These are phyloP conservation scores for Candolleomyces efflorescens DNA, from an alignment of 768 basidiomycete genomes.

Conservation along the genomic window DNA sequence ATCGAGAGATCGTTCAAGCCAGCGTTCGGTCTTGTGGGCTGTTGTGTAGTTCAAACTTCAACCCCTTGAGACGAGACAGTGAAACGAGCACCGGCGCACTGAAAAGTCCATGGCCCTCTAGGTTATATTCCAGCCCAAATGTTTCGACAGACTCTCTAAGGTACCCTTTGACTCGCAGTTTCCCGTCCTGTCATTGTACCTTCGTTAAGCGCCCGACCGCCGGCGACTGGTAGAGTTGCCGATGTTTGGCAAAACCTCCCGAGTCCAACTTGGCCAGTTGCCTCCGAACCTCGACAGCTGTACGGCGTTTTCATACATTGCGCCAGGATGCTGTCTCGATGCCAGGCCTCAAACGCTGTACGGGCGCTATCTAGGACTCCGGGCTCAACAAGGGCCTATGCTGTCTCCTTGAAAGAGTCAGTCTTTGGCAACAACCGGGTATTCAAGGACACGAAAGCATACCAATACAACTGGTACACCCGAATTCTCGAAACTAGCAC, in stretches of 20 bases:
- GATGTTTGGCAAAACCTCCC: slow-evolving; percentile 7
- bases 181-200: too few species aligned
- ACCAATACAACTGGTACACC: slow-evolving; percentile 77
- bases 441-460: slow-evolving; percentile 76
- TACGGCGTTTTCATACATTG: background rate
- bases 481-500: slow-evolving; percentile 58
- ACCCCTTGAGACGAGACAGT: too few species aligned
- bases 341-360: background rate
- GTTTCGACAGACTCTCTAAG: too few species aligned
- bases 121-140: too few species aligned
- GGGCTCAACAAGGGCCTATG: slow-evolving; percentile 35
- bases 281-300: background rate
- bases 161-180: too few species aligned
- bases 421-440: slow-evolving; percentile 58
- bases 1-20: too few species aligned
- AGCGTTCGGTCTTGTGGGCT: too few species aligned
- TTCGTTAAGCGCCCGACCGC: background rate
- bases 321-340: slow-evolving; percentile 6
- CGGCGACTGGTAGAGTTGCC: background rate
- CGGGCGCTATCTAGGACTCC: background rate
- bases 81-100: too few species aligned
- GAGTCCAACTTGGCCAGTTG: background rate
- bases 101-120: too few species aligned
- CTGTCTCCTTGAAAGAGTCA: slow-evolving; percentile 49
- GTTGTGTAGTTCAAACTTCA: too few species aligned